Evolutionary conservation across 192 early-diverging fungal species (phyloP), one percentile per base, ranked within the genome.

Genomic region (Martensiomyces pterosporus): DNA sequence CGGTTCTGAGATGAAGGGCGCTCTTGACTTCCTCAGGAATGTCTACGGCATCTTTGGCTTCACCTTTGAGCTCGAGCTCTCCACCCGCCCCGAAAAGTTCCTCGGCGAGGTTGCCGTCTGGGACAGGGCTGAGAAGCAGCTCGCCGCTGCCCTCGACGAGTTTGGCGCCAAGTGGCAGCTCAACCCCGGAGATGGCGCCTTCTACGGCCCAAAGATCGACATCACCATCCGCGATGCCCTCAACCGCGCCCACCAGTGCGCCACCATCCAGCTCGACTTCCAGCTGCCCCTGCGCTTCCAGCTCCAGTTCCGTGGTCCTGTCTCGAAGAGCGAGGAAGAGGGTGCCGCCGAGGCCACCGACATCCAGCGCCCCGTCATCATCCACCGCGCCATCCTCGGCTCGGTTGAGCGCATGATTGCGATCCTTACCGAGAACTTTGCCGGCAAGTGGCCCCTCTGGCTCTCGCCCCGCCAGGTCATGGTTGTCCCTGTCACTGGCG

Each of bases 131-230:
- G 96, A 99, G 78, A 75, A 77, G 72, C 77, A 74, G 59, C 79
- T 98, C 26, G 77, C 77, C 15, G 77, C 81, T 41, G 82, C 91
- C 12, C 76, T 98, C 41, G 79, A 88, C 60, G 76, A 82, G 35
- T 93, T 88, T 76, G 88, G 88, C 27, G 47, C 76, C 21, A 67
- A 68, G 18, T 99, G 96, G 96, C 82, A 82, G 57, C 39, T 97
- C 39, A 91, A 97, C 68, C 86, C 85, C 8, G 91, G 91, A 51
- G 96, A 99, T 75, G 96, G 96, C 34, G 96, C 96, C 17, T 99
- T 99, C 83, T 99, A 99, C 68, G 96, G 96, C n/a, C 96, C 96
- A 64, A 99, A 99, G 86, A 90, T 99, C 62, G 96, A 99, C 76
- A 97, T 99, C 67, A 84, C 83, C 27, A 89, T 98, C 61, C 78